Percentiles rank a stretch among this genome's conserved stretches.
Evolutionary conservation across 139 green algal genomes (phyloP).

Genomic region (Chlamydomonas sphaeroides): DNA sequence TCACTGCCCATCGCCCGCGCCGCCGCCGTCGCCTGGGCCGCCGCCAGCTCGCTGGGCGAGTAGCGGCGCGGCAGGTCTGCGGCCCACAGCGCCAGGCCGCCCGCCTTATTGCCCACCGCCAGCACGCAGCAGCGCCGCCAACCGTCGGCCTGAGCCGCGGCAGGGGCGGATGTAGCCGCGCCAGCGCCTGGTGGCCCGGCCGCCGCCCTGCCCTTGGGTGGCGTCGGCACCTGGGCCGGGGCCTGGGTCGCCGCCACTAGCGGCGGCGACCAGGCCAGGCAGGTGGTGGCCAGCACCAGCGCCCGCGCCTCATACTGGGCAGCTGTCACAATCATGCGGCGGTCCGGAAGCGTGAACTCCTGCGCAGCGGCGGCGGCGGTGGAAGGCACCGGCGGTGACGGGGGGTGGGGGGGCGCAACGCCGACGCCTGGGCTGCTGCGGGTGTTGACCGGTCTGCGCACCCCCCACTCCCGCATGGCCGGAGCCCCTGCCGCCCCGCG

Average conservation of each 20-base stretch:
- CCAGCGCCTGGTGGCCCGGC: background rate
- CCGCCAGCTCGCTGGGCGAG: background rate
- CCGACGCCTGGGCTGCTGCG: too few relatives aligned
- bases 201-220: background rate
- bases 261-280: constrained; percentile 11
- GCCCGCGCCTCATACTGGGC: constrained; percentile 3
- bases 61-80: background rate
- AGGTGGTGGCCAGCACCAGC: constrained; percentile 2
- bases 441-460: too few relatives aligned
- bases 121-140: background rate
- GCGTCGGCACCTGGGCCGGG: background rate
- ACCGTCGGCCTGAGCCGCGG: background rate
- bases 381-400: too few relatives aligned
- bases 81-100: constrained; percentile 8
- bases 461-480: too few relatives aligned
- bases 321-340: background rate
- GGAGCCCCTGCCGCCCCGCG: too few relatives aligned
- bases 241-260: background rate
- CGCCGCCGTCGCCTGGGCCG: too few relatives aligned
- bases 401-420: too few relatives aligned
- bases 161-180: background rate
- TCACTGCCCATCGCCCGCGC: too few relatives aligned
- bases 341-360: too few relatives aligned
- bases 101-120: constrained; percentile 23
- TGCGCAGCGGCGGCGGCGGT: too few relatives aligned